A percentile compares a stretch with the other conserved stretches of the same genome.
These are phyloP conservation scores for Dictyostelium discoideum DNA, from an alignment of 78 protist species.

Conservation along the genomic window DNA sequence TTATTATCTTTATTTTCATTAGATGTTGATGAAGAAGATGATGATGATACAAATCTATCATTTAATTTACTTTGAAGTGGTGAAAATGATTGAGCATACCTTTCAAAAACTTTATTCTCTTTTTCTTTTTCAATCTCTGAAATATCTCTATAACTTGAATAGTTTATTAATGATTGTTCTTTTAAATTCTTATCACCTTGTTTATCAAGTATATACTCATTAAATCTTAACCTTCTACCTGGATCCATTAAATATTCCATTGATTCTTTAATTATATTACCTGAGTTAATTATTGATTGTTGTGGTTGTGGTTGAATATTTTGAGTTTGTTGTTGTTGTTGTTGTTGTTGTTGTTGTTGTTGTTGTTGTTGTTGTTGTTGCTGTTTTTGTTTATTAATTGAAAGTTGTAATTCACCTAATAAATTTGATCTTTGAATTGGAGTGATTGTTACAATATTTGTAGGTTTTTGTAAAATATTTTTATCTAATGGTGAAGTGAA, in stretches of 20 bases:
- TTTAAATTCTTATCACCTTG: neutral
- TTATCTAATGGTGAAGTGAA: neutral
- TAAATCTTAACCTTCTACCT: constrained; percentile 20
- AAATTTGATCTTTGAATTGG: constrained; percentile 39
- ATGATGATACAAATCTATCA: constrained; percentile 29
- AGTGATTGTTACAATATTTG: constrained; percentile 17
- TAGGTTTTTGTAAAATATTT: neutral
- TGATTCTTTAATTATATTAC: constrained; percentile 17
- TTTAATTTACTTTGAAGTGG: constrained; percentile 29
- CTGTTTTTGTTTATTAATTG: neutral
- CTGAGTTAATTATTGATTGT: neutral
- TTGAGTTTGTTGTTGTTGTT: neutral
- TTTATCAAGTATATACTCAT: constrained; percentile 6
- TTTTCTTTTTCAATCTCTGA: constrained; percentile 1
- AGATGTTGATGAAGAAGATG: neutral
- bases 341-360: neutral
- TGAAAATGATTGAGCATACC: constrained; percentile 18
- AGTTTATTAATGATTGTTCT: constrained; percentile 1
- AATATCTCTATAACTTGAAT: constrained; percentile 1
- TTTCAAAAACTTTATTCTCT: neutral
- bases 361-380: constrained; percentile 21
- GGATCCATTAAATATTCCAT: constrained; percentile 25
- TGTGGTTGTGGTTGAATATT: neutral
- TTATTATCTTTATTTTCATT: neutral
- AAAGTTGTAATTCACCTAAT: constrained; percentile 4